Conservation (phyloP, 805 yeast genomes). For the Myxozyma lipomycoides region DNA sequence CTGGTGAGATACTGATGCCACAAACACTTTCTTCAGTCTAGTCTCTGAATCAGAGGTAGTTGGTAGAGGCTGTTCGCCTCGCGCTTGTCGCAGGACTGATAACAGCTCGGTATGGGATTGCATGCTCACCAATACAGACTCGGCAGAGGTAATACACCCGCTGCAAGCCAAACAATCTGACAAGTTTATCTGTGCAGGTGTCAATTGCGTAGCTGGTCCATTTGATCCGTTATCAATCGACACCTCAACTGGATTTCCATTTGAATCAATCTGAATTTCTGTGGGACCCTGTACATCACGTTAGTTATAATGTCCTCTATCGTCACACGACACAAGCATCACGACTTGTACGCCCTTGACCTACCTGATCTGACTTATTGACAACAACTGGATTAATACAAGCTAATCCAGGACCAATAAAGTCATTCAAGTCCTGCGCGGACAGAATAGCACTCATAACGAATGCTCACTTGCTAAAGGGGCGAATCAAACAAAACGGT, state of each 20-base stretch:
- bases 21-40: slow-evolving; percentile 52
- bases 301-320: slow-evolving; percentile 24
- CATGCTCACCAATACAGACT: slow-evolving; percentile 83
- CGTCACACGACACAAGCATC: not conserved
- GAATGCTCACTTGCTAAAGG: too few relatives aligned
- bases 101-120: slow-evolving; percentile 82
- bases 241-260: slow-evolving; percentile 66
- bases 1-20: slow-evolving; percentile 80
- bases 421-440: slow-evolving; percentile 89
- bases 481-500: too few relatives aligned
- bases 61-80: slow-evolving; percentile 29
- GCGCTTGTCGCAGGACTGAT: slow-evolving; percentile 10
- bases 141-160: slow-evolving; percentile 97
- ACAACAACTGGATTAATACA: slow-evolving; percentile 82
- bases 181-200: slow-evolving; percentile 81
- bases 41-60: not conserved
- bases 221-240: slow-evolving; percentile 44
- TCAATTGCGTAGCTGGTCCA: slow-evolving; percentile 37
- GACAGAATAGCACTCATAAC: slow-evolving; percentile 82
- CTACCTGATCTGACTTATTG: slow-evolving; percentile 7
- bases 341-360: too few relatives aligned
- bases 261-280: slow-evolving; percentile 56
- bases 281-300: slow-evolving; percentile 35
- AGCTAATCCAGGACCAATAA: slow-evolving; percentile 89
- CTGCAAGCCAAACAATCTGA: slow-evolving; percentile 95